Evolutionary conservation across 2,329 filamentous ascomycete genomes (phyloP).

Genomic region (Aspergillus alliaceus): DNA sequence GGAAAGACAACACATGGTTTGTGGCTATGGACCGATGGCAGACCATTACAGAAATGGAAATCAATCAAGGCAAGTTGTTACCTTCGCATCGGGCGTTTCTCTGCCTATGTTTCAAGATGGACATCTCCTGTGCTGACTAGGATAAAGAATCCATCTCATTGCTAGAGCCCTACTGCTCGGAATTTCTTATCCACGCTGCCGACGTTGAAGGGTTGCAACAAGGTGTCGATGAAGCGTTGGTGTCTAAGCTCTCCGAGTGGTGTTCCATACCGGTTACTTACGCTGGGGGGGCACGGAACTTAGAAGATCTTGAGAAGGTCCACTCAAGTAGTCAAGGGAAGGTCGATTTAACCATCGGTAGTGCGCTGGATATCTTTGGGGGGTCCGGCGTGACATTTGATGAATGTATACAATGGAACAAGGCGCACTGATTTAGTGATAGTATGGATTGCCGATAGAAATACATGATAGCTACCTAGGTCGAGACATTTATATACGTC

Average conservation of each 20-base stretch:
- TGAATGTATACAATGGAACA: slow-evolving; percentile 89
- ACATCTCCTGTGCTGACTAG: slow-evolving; percentile 9
- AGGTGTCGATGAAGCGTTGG: slow-evolving; percentile 85
- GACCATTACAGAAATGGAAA: slow-evolving; percentile 93
- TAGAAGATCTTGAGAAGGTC: slow-evolving; percentile 81
- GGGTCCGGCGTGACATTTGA: slow-evolving; percentile 82
- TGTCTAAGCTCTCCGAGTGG: slow-evolving; percentile 75
- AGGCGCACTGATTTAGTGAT: slow-evolving; percentile 29
- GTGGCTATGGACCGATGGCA: slow-evolving; percentile 99
- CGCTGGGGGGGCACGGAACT: slow-evolving; percentile 82
- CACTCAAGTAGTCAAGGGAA: slow-evolving; percentile 74
- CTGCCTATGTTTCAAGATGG: not conserved
- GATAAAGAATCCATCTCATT: slow-evolving; percentile 70
- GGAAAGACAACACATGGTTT: slow-evolving; percentile 76
- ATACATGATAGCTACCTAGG: too few species aligned
- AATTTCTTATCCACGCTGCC: slow-evolving; percentile 95
- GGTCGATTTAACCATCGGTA: slow-evolving; percentile 93
- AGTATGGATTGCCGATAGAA: too few species aligned
- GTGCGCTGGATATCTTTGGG: slow-evolving; percentile 93
- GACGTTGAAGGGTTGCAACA: slow-evolving; percentile 93
- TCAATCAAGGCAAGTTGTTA: slow-evolving; percentile 68
- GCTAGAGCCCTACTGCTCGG: slow-evolving; percentile 88
- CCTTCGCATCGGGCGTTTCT: not conserved
- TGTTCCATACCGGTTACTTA: slow-evolving; percentile 93
- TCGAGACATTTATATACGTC: too few species aligned